Evolutionary conservation across 2,329 filamentous ascomycete species (phyloP).

Genomic region (Ceratocystis ficicola): DNA sequence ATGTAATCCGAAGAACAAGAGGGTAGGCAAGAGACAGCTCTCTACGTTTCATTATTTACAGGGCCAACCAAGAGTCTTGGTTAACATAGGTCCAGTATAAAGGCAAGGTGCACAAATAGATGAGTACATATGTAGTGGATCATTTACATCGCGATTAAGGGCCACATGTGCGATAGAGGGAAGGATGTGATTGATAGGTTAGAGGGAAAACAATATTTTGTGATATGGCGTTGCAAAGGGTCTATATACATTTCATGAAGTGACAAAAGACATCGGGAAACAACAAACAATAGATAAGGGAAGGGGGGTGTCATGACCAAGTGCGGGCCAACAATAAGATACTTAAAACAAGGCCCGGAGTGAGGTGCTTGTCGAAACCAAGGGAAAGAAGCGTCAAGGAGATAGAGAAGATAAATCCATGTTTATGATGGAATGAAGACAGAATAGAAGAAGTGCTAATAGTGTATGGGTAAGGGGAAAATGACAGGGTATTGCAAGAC

Average conservation of each 20-base stretch:
- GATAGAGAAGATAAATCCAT: conserved; percentile 19
- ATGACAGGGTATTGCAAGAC: conserved; percentile 22
- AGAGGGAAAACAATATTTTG: conserved; percentile 14
- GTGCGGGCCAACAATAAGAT: not conserved
- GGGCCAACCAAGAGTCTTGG: no score
- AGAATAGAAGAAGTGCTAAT: conserved; percentile 14
- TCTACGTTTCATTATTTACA: no score
- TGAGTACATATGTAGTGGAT: not conserved
- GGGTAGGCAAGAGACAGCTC: not conserved
- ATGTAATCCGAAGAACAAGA: not conserved
- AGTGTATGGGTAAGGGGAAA: conserved; percentile 14
- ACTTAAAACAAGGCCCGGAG: conserved; percentile 9
- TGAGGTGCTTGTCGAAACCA: conserved; percentile 12
- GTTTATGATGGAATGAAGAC: conserved; percentile 12
- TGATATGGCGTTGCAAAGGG: conserved; percentile 21
- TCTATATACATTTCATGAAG: conserved; percentile 22
- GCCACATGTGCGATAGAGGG: not conserved
- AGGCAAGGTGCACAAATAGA: not conserved
- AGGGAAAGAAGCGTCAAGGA: conserved; percentile 24
- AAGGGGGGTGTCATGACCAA: conserved; percentile 10
- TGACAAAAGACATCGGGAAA: conserved; percentile 20
- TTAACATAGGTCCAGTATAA: no score
- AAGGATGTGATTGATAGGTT: not conserved
- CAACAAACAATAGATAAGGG: conserved; percentile 6
- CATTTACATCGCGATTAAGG: not conserved